These are phyloP conservation scores for Alternaria gansuensis DNA, from an alignment of 2,329 filamentous ascomycete genomes.

Conservation along the genomic window DNA sequence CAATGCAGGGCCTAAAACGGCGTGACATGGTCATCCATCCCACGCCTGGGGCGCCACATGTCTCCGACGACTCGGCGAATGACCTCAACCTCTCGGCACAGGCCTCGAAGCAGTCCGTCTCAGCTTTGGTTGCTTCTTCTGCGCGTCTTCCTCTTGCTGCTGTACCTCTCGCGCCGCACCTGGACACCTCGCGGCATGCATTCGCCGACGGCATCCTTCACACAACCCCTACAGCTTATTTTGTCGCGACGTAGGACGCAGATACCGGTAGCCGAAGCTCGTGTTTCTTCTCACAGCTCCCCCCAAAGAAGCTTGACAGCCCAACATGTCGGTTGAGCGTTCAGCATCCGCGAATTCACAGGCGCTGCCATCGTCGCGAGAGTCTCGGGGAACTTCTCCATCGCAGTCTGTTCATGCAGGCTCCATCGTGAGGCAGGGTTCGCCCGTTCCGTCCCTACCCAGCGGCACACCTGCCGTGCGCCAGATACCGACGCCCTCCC, in stretches of 20 bases:
- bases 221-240: constrained; percentile 12
- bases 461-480: constrained; percentile 59
- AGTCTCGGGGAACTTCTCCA: constrained; percentile 41
- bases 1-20: constrained; percentile 9
- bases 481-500: constrained; percentile 61
- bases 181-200: constrained; percentile 4
- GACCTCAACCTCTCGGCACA: constrained; percentile 39
- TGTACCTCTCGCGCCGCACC: constrained; percentile 6
- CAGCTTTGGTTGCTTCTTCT: constrained; percentile 18
- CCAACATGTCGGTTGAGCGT: constrained; percentile 34
- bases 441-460: constrained; percentile 60
- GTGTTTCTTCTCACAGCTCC: constrained; percentile 11
- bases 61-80: constrained; percentile 27
- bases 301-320: constrained; percentile 12
- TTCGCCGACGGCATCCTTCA: not conserved
- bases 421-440: constrained; percentile 64
- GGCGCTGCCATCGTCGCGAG: constrained; percentile 37
- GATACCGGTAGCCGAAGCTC: constrained; percentile 36
- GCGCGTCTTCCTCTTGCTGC: constrained; percentile 13
- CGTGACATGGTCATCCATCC: constrained; percentile 32
- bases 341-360: constrained; percentile 38
- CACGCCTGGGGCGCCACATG: constrained; percentile 19
- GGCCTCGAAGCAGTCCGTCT: constrained; percentile 25
- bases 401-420: constrained; percentile 60
- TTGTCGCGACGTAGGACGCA: constrained; percentile 32